Evolutionary conservation across 2,329 filamentous ascomycete genomes (phyloP), one percentile per base, ranked within the genome.

Genomic region (Hypoxylon sp.): DNA sequence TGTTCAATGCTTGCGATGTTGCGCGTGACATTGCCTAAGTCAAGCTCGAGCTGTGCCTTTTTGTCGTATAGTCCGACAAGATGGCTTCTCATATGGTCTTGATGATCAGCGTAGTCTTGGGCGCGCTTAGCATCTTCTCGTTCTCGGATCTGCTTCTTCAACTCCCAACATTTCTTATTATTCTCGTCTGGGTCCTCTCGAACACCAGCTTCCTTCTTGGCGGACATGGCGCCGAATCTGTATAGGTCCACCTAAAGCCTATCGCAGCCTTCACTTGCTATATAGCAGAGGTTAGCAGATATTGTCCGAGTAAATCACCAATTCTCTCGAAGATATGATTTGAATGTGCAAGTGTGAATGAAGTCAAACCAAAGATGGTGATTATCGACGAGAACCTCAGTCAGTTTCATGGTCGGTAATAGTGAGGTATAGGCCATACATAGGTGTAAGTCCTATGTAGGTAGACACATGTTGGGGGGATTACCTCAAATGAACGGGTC

Each of bases 121-220:
- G 65, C 60, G 13, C 71, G 62, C n/a, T 60, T 66, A 2, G 56
- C 60, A 52, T 77, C 75, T 53, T 78, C 74, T 30, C 61, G 70
- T 21, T 75, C 67, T 38, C 76, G 72, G 13, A 60, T 46, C 6
- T 51, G 52, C 43, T 63, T 71, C 21, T 66, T 72, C n/a, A 45
- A 68, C 23, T 75, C 69, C 73, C 73, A 74, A 53, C 74, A 72
- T 58, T 60, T n/a, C 63, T 70, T 45, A 74, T 70, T 60, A 73
- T 66, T 2, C n/a, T 66, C 69, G n/a, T 65, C 61, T 70, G 64
- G 73, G 43, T 76, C 71, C 53, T 67, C 49, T 25, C 57, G 60
- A 50, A 65, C 68, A 41, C 30, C 45, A 25, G 65, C 52, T n/a
- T 71, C 71, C 46, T 67, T 68, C 51, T 71, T 68, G 17, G 65